Evolutionary conservation across 345 rosid species (phyloP), one percentile per base, ranked within the genome.

Genomic region (Hibiscus syriacus): DNA sequence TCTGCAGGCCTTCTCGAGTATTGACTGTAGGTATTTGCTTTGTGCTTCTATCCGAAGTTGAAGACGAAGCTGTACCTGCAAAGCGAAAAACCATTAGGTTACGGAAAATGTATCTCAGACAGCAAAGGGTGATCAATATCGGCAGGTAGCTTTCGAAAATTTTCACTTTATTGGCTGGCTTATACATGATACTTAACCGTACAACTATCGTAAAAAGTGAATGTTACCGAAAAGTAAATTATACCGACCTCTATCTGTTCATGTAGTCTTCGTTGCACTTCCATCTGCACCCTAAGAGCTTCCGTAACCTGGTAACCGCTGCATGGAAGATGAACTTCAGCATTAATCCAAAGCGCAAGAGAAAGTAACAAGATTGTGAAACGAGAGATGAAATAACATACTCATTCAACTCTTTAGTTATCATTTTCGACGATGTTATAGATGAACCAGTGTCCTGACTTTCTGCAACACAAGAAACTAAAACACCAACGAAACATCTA

Each of bases 201-300:
- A 46, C 10, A 52, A 58, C 16, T 57, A 1, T 55, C 43, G 1
- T 5, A 23, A 48, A 55, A 23, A 34, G 32, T 34, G 39, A 43
- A 30, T 29, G 58, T 39, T 23, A 54, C 27, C 17, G 16, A 17
- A 25, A 55, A 20, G 41, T 19, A 27, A 17, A 39, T 0, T 23
- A 16, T 26, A 72, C 88, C 70, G 72, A 90, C 98, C 98, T 93
- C 98, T 68, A 93, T 77, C 73, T 93, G 96, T 75, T 93, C 97
- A 46, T 93, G 97, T 58, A 93, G 82, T 81, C 92, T 84, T 74
- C 96, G 74, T 73, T 93, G 98, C 65, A 93, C 96, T 89, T 93
- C 98, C 98, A 93, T 90, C 78, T 93, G 97, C 6, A 86, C 90
- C 65, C 96, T 78, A 75, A 93, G 77, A 70, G 98, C 98, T 82